phyloP scores from a whole-genome alignment of 768 basidiomycete species.

The Gymnopilus junonius region DNA sequence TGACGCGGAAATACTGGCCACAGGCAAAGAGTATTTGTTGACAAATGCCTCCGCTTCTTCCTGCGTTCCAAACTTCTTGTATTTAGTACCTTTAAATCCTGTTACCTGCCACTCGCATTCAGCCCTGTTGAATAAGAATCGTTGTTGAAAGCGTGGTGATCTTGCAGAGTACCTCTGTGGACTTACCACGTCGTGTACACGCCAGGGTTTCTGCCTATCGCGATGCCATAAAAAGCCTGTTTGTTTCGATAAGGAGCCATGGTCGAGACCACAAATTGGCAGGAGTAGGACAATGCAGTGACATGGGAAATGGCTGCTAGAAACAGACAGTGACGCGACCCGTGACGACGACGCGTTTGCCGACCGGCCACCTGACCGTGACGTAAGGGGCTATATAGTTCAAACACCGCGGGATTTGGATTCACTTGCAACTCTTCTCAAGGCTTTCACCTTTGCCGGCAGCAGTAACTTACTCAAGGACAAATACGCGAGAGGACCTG shows the following conservation, averaged over 20 bases:
- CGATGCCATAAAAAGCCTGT: neutral
- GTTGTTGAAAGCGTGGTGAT: neutral
- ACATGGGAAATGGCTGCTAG: too few species aligned
- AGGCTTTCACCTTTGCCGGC: too few species aligned
- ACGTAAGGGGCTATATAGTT: neutral
- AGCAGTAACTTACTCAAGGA: too few species aligned
- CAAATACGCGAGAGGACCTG: too few species aligned
- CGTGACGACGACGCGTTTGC: neutral
- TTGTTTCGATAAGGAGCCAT: neutral
- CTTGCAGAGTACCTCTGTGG: neutral
- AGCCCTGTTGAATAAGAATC: neutral
- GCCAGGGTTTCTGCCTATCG: neutral
- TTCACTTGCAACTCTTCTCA: too few species aligned
- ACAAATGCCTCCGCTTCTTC: neutral
- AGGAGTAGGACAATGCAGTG: too few species aligned
- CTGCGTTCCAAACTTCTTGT: neutral
- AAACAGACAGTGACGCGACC: neutral
- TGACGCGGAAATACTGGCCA: neutral
- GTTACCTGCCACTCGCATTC: neutral
- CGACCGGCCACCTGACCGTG: neutral
- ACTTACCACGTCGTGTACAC: neutral
- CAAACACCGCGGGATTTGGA: too few species aligned
- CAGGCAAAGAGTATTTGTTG: neutral
- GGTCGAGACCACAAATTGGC: neutral
- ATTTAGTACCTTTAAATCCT: neutral